Evolutionary conservation across 805 yeast genomes (phyloP), one percentile per base, ranked within the genome.

Genomic region (Tetrapisispora arboricola): DNA sequence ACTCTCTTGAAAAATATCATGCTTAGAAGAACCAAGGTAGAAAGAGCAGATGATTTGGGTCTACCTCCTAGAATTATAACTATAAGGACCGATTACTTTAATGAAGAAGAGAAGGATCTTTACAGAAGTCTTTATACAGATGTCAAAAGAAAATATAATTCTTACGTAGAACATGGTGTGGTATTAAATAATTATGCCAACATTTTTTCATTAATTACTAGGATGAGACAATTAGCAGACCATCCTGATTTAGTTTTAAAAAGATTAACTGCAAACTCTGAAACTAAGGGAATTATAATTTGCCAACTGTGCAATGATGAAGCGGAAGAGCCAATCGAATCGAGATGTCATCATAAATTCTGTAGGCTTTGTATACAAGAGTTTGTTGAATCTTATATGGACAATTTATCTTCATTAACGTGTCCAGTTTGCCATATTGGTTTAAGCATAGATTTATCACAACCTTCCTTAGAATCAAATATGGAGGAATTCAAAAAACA

Each of bases 351-450:
- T 50, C 99, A 92, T 58, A 75, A 75, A 46, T 92, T 92, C 57
- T 92, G 99, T 58, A 74, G 99, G 22, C 70, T 92, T 69, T 92
- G 99, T 59, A 76, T 92, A 43, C 77, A 73, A 43, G 98, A 94
- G 61, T 92, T 92, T 55, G 76, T 82, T 36, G 96, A 88, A 48
- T 78, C 92, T 39, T 84, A 70, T 54, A 49, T 61, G 49, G 73
- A 73, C 32, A 94, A 92, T 4, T 70, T 65, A 15, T 63, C 61
- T 9, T 66, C 58, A 4, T 65, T 88, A 32, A 78, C 84, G 45
- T 92, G 99, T 55, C 99, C 99, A 0, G 95, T 92, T 5, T 92
- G 99, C 56, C 98, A 88, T 54, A 85, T 92, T 49, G 88, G 92
- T 0, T 65, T 92, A 43, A 82, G 94, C 40, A 92, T 92, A 39